These are phyloP conservation scores for Lachnellula willkommii DNA, from an alignment of 2,329 filamentous ascomycete species.

Conservation along the genomic window DNA sequence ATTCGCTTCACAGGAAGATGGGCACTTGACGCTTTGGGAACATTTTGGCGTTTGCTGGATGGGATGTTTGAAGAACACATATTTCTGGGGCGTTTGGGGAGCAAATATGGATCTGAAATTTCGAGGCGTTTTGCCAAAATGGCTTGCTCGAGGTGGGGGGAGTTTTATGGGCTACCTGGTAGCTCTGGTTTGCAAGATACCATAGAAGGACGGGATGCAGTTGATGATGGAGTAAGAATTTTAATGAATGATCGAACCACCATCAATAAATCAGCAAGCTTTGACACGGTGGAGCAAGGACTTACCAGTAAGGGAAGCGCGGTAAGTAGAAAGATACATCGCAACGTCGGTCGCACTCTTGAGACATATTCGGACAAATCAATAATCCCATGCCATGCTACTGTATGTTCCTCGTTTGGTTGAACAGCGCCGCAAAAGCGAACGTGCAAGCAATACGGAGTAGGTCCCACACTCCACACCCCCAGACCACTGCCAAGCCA, in stretches of 20 bases:
- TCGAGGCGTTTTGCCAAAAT: not conserved
- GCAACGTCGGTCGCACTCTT: too few relatives aligned
- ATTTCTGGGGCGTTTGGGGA: constrained; percentile 1
- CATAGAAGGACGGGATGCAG: not conserved
- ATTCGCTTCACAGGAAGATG: not conserved
- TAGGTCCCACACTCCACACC: not conserved
- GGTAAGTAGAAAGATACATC: not conserved
- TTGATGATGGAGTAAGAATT: not conserved
- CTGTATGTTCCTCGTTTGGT: not conserved
- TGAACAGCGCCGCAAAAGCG: too few relatives aligned
- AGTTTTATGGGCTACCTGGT: not conserved
- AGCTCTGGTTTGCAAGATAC: not conserved
- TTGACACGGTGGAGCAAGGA: too few relatives aligned
- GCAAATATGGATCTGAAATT: not conserved
- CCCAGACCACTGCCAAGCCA: not conserved
- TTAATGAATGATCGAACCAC: not conserved
- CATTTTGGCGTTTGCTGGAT: not conserved
- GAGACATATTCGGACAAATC: not conserved
- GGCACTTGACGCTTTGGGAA: not conserved
- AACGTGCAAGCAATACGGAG: too few relatives aligned
- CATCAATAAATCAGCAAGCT: not conserved
- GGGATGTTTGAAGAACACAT: not conserved
- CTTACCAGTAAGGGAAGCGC: not conserved
- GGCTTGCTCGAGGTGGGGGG: not conserved
- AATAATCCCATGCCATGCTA: not conserved